phyloP scores from a whole-genome alignment of 306 rosid species.

The Rosa lucieae region DNA sequence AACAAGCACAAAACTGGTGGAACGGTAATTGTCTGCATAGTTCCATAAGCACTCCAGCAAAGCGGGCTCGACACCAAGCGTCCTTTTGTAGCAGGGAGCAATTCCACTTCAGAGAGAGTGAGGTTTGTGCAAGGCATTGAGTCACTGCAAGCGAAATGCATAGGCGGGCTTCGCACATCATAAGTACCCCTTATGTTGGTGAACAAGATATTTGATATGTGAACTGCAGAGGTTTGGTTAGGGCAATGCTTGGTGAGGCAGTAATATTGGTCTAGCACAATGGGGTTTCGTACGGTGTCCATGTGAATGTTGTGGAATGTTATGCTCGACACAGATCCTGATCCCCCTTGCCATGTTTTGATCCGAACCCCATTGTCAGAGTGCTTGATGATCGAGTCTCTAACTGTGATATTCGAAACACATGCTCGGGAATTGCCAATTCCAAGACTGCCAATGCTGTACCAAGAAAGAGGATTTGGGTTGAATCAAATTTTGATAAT shows the following conservation, averaged over 20 bases:
- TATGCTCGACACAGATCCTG: constrained; percentile 60
- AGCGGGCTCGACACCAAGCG: constrained; percentile 31
- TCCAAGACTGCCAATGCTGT: constrained; percentile 80
- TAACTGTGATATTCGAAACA: constrained; percentile 60
- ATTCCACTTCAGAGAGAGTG: constrained; percentile 41
- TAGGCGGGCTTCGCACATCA: constrained; percentile 46
- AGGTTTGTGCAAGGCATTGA: constrained; percentile 54
- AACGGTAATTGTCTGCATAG: constrained; percentile 30
- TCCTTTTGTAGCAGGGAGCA: constrained; percentile 40
- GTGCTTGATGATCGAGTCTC: constrained; percentile 55
- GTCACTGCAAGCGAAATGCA: constrained; percentile 58
- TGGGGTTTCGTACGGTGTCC: constrained; percentile 59
- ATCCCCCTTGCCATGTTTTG: constrained; percentile 87
- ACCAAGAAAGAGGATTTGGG: not conserved
- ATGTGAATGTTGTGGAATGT: constrained; percentile 63
- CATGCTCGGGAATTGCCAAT: constrained; percentile 64
- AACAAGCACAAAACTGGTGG: constrained; percentile 47
- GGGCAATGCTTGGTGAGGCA: constrained; percentile 45
- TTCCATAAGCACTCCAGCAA: constrained; percentile 63
- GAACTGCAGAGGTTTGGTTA: constrained; percentile 58
- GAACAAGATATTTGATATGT: constrained; percentile 42
- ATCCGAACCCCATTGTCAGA: constrained; percentile 72
- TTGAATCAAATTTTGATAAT: not conserved
- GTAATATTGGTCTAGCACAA: constrained; percentile 58
- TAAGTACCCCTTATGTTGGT: constrained; percentile 52